These are phyloP conservation scores for Raffaelea arxii DNA, from an alignment of 2,329 filamentous ascomycete genomes.

Conservation along the genomic window DNA sequence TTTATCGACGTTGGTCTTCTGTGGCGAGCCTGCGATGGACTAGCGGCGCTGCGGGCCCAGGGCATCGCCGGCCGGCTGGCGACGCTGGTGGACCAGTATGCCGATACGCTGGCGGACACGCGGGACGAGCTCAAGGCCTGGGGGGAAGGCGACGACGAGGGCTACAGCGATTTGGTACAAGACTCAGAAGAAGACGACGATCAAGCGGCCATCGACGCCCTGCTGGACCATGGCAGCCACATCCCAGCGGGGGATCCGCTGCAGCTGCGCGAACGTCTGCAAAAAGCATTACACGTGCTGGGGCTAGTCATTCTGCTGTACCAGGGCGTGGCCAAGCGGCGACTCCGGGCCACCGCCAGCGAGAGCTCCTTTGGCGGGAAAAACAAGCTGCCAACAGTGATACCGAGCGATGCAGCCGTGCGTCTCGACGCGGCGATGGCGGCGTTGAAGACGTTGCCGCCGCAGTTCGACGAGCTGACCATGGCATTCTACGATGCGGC, in stretches of 20 bases:
- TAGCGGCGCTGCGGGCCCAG: conserved; percentile 52
- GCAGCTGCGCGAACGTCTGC: conserved; percentile 54
- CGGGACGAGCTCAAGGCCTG: conserved; percentile 82
- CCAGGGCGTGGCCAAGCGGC: conserved; percentile 58
- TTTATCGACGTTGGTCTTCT: conserved; percentile 63
- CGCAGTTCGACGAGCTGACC: conserved; percentile 61
- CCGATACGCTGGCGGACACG: conserved; percentile 69
- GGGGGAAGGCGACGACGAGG: conserved; percentile 60
- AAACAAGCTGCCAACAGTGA: conserved; percentile 22
- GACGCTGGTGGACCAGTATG: conserved; percentile 62
- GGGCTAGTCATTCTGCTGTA: conserved; percentile 61
- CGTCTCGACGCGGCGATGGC: conserved; percentile 47
- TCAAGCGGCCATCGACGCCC: conserved; percentile 37
- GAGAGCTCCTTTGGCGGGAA: too few relatives aligned
- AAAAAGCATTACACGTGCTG: conserved; percentile 52
- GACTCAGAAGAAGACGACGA: conserved; percentile 33
- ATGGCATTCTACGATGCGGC: conserved; percentile 63
- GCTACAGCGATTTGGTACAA: too few relatives aligned
- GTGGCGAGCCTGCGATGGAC: conserved; percentile 73
- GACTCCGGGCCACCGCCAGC: conserved; percentile 50
- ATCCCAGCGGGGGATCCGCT: conserved; percentile 57
- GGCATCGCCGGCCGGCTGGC: conserved; percentile 64
- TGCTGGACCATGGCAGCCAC: conserved; percentile 52
- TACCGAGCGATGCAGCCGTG: conserved; percentile 20
- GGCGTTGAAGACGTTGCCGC: conserved; percentile 50